Evolutionary conservation across 768 basidiomycete species (phyloP), one percentile per base, ranked within the genome.

Genomic region (Udeniomyces megalosporus): DNA sequence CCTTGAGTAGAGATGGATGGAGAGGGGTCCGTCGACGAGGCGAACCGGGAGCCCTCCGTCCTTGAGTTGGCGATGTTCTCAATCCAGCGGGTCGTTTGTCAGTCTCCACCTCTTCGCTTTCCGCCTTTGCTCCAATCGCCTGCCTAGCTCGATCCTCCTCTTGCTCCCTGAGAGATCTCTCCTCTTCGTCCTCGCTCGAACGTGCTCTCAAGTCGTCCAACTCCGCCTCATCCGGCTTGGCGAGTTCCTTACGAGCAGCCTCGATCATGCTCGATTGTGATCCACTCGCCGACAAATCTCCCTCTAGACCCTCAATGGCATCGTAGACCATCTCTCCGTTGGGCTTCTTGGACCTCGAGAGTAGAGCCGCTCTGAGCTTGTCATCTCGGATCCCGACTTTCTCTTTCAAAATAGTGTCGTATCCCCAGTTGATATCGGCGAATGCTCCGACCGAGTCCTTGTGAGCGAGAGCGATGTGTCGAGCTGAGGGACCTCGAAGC

Each of bases 381-480:
- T 31, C 28, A 2, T 56, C 46, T 8, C 46, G 24, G 26, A 57
- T 22, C 11, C 60, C 60, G 54, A 48, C 61, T 15, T 49, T 28
- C 22, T 56, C 54, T 49, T 38, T 10, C 4, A 61, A 28, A 20
- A 53, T 12, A 15, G 31, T 24, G 0, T 22, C 20, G 24, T 17
- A 31, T 14, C 42, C 60, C 28, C 29, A 50, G 17, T 20, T 2
- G 2, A 14, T 15, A 44, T 53, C 51, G 60, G n/a, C 20, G 46
- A 15, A 29, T 51, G 51, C 15, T 4, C 1, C 17, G 60, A 61
- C 17, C 38, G 38, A 8, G 17, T 2, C 20, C n/a, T n/a, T n/a
- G n/a, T 50, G 34, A 17, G 60, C 60, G 51, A 61, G 60, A 20
- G 42, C 51, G 29, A 61, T 44, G 28, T 61, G 44, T 7, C n/a